Evolutionary conservation across 768 basidiomycete species (phyloP), one percentile per base, ranked within the genome.

Genomic region (Boletus reticulatus): DNA sequence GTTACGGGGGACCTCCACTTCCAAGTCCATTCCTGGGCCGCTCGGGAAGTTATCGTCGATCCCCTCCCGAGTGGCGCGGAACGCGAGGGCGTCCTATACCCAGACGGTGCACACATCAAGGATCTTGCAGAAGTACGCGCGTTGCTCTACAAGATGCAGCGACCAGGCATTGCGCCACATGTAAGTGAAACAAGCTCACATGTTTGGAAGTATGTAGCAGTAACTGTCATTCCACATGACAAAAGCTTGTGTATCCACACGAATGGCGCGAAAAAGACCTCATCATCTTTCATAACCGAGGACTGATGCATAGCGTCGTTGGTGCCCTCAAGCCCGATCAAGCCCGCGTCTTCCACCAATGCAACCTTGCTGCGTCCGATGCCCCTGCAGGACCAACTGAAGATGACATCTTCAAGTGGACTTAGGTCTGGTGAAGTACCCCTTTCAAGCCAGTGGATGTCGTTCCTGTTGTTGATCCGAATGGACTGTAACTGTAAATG

Each of bases 21-120:
- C 74, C 85, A 97, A 68, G 93, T 96, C 4, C 94, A 96, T 68
- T 92, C 89, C 7, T 89, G 87, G 62, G 92, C 63, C 17, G 83
- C 71, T 2, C 71, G 75, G 34, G 84, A 88, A 60, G 78, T 94
- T 19, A 57, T 86, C 50, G 74, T 97, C 59, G 82, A 81, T 16
- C 83, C 92, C 17, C 79, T 94, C 0, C 89, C 90, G 0, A 75
- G 72, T 37, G 81, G 80, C 19, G 79, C 81, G 0, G 72, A 72
- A 20, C 76, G 80, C 10, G 79, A 84, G 43, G 84, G 78, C 0
- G 84, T 89, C 3, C 75, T 93, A 3, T 95, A 85, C 71, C 93
- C 94, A 3, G 86, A 93, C 56, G 94, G 94, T 8, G 86, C 80
- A 2, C 81, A 84, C 62, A 65, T 97, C 63, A 88, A 75, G 17